A percentile compares a stretch with the other conserved stretches of the same genome.
Evolutionary conservation across 345 rosid genomes (phyloP).

Genomic region (Heritiera fomes): DNA sequence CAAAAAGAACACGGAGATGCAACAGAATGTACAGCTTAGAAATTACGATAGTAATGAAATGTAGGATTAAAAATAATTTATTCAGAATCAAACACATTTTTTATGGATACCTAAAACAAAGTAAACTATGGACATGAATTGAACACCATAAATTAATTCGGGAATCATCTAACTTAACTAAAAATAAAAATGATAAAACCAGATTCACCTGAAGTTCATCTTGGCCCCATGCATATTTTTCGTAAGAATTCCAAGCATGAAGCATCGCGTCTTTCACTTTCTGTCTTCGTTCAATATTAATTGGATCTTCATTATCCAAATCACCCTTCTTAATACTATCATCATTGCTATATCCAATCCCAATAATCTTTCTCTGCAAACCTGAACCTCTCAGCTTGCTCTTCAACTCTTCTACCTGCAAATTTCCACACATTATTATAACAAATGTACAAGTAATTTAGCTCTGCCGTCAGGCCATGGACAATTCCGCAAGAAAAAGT

Average conservation of each 20-base stretch:
- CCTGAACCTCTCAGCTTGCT: constrained; percentile 1
- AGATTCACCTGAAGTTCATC: constrained; percentile 87
- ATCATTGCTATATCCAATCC: neutral
- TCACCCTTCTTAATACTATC: constrained; percentile 5
- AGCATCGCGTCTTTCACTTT: constrained; percentile 94
- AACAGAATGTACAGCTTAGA: neutral
- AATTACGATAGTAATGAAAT: neutral
- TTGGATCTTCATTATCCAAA: constrained; percentile 51
- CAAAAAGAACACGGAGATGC: neutral
- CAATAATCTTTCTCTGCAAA: neutral
- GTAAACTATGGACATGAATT: neutral
- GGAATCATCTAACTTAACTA: neutral
- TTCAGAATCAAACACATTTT: neutral
- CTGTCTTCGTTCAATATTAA: constrained; percentile 65
- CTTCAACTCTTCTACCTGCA: constrained; percentile 19
- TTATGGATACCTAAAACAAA: neutral
- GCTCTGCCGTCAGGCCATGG: neutral
- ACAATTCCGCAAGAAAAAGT: neutral
- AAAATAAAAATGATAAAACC: neutral
- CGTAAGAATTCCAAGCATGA: constrained; percentile 95
- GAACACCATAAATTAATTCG: neutral
- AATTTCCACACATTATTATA: neutral
- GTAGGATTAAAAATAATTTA: neutral
- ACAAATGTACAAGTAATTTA: neutral
- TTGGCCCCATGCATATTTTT: constrained; percentile 95